These are phyloP conservation scores for Pseudogymnoascus pannorum DNA, from an alignment of 2,329 filamentous ascomycete genomes.

Conservation along the genomic window DNA sequence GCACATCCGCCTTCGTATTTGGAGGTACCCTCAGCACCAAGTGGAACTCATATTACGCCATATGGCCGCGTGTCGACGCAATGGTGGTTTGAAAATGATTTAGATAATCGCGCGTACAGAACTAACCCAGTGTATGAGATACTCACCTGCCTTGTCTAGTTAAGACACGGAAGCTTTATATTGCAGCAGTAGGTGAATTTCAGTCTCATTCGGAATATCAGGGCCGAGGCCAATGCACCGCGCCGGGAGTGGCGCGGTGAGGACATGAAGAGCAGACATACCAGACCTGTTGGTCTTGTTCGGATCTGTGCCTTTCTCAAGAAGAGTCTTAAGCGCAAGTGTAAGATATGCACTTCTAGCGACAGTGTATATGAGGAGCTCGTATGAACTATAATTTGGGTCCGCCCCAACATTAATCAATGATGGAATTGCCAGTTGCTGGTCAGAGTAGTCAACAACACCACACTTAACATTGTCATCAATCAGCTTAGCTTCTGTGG, in stretches of 20 bases:
- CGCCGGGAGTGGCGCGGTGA: not conserved
- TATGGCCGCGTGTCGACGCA: too few relatives aligned
- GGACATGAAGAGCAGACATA: not conserved
- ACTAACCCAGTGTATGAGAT: not conserved
- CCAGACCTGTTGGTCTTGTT: not conserved
- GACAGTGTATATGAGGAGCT: not conserved
- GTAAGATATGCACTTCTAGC: not conserved
- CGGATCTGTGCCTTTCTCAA: not conserved
- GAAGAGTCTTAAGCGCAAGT: not conserved
- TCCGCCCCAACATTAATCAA: not conserved
- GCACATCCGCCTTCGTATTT: too few relatives aligned
- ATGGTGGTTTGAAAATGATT: too few relatives aligned
- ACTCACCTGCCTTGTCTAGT: not conserved
- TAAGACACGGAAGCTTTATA: not conserved
- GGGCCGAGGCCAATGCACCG: not conserved
- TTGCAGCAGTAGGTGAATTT: not conserved
- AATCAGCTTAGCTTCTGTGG: not conserved
- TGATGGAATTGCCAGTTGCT: not conserved
- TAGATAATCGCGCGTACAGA: too few relatives aligned
- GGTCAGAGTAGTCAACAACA: not conserved
- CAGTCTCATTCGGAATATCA: not conserved
- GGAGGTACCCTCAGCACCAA: too few relatives aligned
- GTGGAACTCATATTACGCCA: too few relatives aligned
- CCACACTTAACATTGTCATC: not conserved
- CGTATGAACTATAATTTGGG: not conserved